Conservation (phyloP, 306 rosid species). For the Gastrolobium villosum region DNA sequence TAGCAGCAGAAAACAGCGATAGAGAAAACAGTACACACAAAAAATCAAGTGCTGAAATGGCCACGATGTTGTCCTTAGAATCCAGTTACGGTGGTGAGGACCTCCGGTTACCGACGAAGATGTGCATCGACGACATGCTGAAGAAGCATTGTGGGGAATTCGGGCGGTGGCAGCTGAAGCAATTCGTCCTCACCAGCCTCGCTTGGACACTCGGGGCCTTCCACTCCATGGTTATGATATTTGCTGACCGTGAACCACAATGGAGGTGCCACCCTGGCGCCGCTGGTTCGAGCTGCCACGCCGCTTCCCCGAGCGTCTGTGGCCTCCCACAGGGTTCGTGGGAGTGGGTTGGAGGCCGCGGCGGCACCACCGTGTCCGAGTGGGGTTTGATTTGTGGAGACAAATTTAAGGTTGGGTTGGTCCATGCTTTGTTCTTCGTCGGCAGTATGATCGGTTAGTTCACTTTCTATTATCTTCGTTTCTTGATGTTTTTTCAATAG, state of each 20-base stretch:
- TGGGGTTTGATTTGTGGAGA: slow-evolving; percentile 59
- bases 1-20: too few species aligned
- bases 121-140: slow-evolving; percentile 72
- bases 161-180: slow-evolving; percentile 69
- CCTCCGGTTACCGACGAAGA: slow-evolving; percentile 21
- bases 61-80: background rate
- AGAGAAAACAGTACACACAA: too few species aligned
- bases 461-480: background rate
- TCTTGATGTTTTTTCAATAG: background rate
- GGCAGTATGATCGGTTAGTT: slow-evolving; percentile 83
- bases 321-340: slow-evolving; percentile 61
- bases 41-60: too few species aligned
- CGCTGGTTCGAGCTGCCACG: slow-evolving; percentile 36
- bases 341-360: slow-evolving; percentile 64
- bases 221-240: slow-evolving; percentile 85
- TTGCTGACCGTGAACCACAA: slow-evolving; percentile 66
- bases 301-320: slow-evolving; percentile 44
- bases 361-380: slow-evolving; percentile 60
- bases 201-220: slow-evolving; percentile 78
- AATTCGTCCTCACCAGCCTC: slow-evolving; percentile 45
- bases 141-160: slow-evolving; percentile 67
- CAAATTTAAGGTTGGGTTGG: slow-evolving; percentile 57
- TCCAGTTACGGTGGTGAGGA: background rate
- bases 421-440: slow-evolving; percentile 73
- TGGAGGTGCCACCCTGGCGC: slow-evolving; percentile 52